phyloP scores from a whole-genome alignment of 805 yeast genomes.

The Starmerella stigmatis region DNA sequence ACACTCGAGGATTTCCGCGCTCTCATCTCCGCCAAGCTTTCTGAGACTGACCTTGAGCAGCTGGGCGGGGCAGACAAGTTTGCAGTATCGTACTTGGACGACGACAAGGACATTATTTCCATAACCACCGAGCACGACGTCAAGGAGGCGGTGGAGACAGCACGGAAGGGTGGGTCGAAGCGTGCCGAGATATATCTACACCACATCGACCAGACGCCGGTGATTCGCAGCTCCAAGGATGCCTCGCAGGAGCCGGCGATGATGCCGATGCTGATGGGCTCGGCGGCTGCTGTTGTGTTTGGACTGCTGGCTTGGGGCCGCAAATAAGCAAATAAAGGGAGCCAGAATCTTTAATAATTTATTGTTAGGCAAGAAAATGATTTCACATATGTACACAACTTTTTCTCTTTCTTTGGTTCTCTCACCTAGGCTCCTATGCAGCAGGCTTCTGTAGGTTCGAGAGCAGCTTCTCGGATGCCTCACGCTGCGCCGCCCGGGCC shows the following conservation, averaged over 20 bases:
- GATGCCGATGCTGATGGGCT: conserved; percentile 19
- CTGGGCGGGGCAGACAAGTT: conserved; percentile 37
- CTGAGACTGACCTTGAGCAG: conserved; percentile 30
- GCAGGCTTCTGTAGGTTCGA: not conserved
- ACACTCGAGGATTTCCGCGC: conserved; percentile 43
- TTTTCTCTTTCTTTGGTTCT: not conserved
- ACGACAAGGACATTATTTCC: conserved; percentile 72
- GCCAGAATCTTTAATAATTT: too few relatives aligned
- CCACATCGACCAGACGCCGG: conserved; percentile 39
- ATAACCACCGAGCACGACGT: conserved; percentile 67
- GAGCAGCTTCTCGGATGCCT: conserved; percentile 23
- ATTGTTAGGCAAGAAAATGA: too few relatives aligned
- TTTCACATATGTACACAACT: too few relatives aligned
- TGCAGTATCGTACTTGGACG: conserved; percentile 70
- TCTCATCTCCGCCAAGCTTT: conserved; percentile 34
- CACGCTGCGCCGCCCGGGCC: conserved; percentile 34
- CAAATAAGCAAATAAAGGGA: too few relatives aligned
- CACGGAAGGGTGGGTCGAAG: conserved; percentile 39
- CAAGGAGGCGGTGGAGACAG: conserved; percentile 55
- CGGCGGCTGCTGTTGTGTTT: conserved; percentile 20
- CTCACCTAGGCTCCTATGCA: not conserved
- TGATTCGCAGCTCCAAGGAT: conserved; percentile 9
- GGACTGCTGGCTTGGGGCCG: conserved; percentile 20
- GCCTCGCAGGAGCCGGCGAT: conserved; percentile 11
- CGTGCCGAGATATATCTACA: conserved; percentile 68